Conservation (phyloP, 2,329 filamentous ascomycete genomes). For the Apiospora arundinis region DNA sequence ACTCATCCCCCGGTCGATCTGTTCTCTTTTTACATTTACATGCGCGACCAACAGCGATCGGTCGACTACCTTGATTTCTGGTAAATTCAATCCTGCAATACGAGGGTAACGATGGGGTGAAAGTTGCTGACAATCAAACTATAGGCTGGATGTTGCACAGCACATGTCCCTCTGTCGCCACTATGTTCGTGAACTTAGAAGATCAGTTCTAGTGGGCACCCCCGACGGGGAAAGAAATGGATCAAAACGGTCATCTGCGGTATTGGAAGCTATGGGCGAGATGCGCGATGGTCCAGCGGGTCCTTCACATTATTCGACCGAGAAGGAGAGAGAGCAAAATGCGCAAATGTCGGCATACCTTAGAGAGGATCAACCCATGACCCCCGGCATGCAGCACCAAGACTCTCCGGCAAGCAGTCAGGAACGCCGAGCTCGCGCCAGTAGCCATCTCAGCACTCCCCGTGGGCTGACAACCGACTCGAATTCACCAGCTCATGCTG, state of each 20-base stretch:
- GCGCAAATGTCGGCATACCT: constrained; percentile 92
- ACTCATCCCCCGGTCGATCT: constrained; percentile 96
- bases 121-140: not conserved
- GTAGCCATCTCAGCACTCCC: constrained; percentile 62
- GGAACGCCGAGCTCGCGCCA: constrained; percentile 51
- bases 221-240: constrained; percentile 83
- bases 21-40: constrained; percentile 99
- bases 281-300: constrained; percentile 64
- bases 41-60: constrained; percentile 97
- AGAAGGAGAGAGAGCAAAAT: constrained; percentile 80
- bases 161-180: constrained; percentile 98
- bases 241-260: constrained; percentile 84
- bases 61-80: constrained; percentile 99
- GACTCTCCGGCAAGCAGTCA: constrained; percentile 58
- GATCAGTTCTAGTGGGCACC: constrained; percentile 91
- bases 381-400: constrained; percentile 48
- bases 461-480: constrained; percentile 72
- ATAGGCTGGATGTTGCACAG: constrained; percentile 97
- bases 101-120: not conserved
- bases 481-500: constrained; percentile 81
- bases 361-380: constrained; percentile 67
- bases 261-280: constrained; percentile 77
- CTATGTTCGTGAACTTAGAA: constrained; percentile 92
- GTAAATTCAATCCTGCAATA: constrained; percentile 58
- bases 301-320: constrained; percentile 67